Conservation (phyloP, 208 protist genomes). For the Leishmania tarentolae region DNA sequence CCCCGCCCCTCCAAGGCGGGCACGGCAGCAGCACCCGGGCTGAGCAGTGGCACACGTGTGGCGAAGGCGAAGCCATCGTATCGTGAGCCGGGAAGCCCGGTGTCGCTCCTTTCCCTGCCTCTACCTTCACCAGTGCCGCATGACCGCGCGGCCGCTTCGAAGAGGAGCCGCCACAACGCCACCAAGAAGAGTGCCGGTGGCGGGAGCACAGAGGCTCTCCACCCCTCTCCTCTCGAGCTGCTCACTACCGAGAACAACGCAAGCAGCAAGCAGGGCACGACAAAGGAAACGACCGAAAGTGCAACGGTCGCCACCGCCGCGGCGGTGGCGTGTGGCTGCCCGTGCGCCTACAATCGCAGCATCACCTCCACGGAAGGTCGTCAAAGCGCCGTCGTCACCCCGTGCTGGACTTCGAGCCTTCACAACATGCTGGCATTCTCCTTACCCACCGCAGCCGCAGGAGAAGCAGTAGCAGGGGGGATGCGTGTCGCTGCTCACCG, state of each 20-base stretch:
- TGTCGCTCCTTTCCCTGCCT: not conserved
- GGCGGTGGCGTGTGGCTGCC: not conserved
- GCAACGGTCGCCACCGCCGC: not conserved
- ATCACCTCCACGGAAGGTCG: not conserved
- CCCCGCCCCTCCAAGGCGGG: not conserved
- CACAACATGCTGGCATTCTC: not conserved
- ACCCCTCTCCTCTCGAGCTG: not conserved
- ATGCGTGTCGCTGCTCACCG: not conserved
- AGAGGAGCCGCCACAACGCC: not conserved
- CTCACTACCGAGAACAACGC: not conserved
- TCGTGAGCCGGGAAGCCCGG: conserved; percentile 13
- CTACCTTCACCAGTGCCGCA: not conserved
- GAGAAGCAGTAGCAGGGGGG: not conserved
- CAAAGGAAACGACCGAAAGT: not conserved
- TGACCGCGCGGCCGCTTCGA: not conserved
- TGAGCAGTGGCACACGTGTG: not conserved
- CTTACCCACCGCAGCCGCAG: not conserved
- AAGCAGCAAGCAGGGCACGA: not conserved
- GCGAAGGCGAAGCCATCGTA: conserved; percentile 7
- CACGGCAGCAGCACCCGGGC: not conserved
- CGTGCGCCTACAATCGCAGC: not conserved
- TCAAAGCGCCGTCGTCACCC: not conserved
- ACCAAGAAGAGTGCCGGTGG: not conserved
- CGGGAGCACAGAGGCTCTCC: not conserved
- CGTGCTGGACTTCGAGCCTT: not conserved